Evolutionary conservation across 192 early-diverging fungal genomes (phyloP).

Genomic region (Coemansia sp.): DNA sequence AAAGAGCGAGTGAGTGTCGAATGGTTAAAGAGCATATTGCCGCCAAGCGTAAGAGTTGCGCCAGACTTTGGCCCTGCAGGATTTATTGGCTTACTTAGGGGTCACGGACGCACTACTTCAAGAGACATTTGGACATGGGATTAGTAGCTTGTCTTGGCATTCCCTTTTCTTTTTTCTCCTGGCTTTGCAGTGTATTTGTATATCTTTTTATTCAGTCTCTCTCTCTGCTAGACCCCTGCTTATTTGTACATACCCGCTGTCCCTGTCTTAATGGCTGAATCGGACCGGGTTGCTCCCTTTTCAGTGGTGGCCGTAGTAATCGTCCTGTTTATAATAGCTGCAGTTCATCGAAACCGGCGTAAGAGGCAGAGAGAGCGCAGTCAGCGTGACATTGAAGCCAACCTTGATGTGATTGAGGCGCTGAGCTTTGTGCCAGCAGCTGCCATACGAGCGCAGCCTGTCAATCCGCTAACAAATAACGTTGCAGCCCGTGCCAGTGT

Average conservation of each 20-base stretch:
- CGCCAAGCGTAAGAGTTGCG: no score
- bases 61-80: no score
- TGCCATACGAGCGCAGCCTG: neutral
- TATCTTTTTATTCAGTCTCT: neutral
- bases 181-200: neutral
- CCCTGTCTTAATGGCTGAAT: neutral
- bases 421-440: neutral
- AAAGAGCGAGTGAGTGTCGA: neutral
- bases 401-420: neutral
- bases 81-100: neutral
- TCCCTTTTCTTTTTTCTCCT: neutral
- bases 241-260: neutral
- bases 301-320: neutral
- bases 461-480: neutral
- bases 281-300: neutral
- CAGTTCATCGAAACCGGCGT: neutral
- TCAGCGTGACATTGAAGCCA: neutral
- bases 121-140: neutral
- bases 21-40: neutral
- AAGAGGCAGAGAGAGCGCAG: neutral
- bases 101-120: neutral
- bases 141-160: neutral
- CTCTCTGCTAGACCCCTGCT: no score
- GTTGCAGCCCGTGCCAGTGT: neutral
- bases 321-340: neutral